Evolutionary conservation across 495 filamentous ascomycete genomes (phyloP), one percentile per base, ranked within the genome.

Genomic region (Xylaria intraflava): DNA sequence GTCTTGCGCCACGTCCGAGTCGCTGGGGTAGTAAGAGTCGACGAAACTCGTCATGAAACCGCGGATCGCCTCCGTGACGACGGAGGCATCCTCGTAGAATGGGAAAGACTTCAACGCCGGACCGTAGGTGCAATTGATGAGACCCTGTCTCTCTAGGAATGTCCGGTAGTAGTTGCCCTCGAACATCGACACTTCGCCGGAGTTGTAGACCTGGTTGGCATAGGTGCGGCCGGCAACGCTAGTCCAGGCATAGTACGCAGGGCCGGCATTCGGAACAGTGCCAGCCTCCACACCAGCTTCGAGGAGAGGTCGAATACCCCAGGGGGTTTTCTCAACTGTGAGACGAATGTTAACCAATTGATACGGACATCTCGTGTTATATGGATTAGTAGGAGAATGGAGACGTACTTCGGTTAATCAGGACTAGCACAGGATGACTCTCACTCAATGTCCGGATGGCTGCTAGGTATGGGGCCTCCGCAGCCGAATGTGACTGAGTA

Each of bases 31-130:
- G 57, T 69, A 71, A 0, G 68, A 61, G 12, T 67, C 51, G 7
- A 73, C 60, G 41, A 68, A 71, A 16, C 59, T 30, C 6, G 39
- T 51, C 49, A 70, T 62, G 51, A 69, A 69, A 12, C 29, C 46
- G 12, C 55, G 44, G 38, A 70, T 60, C 29, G 53, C 53, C 50
- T 44, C 48, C 12, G 55, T 17, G 36, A 70, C 62, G 7, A 47
- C 52, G 12, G 45, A 50, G n/a, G 56, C 69, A 50, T 73, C 69
- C 23, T 73, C 63, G 39, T 59, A 64, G 56, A 69, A 73, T 7
- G 68, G 70, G 44, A 70, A 69, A 36, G 49, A 16, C 42, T 64
- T 64, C 10, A 72, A 47, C 19, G 49, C 17, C 6, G 67, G 64
- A 6, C 67, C 69, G 35, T 53, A 54, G 30, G 36, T 38, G 42